Evolutionary conservation across 345 rosid genomes (phyloP), one percentile per base, ranked within the genome.

Genomic region (Gynandropsis gynandra): DNA sequence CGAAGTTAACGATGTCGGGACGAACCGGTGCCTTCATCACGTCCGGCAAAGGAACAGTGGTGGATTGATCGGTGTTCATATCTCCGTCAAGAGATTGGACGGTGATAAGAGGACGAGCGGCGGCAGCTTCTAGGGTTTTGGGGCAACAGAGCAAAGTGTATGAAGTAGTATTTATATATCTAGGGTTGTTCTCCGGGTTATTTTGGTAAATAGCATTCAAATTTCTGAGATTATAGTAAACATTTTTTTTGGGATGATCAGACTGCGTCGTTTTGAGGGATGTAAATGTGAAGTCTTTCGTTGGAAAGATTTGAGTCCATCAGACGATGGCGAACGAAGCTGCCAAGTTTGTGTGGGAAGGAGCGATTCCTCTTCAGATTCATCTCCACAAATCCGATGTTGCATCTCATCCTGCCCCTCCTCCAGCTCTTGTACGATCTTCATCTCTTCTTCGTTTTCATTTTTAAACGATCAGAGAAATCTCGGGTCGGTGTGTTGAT

Each of bases 331-430:
- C 38, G 54, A 77, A 74, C 76, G 89, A 87, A 54, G 92, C 87
- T 44, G 74, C 49, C 51, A 76, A 79, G 71, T 74, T 12, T 59
- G 77, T 90, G 9, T 87, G 98, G 98, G 76, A 80, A 68, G 98
- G 98, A 10, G 87, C 95, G 39, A 87, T 87, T 50, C 98, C 98
- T 6, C 64, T 90, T 35, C 92, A 84, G 71, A 77, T 90, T 57
- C 87, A 77, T 57, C 95, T 87, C 51, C 89, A 87, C 49, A 83
- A 84, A 42, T 80, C 95, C 16, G 96, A 90, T 57, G 87, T 87
- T 29, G 84, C 96, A 48, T 76, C 89, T 47, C 80, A 80, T 42
- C 95, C 95, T 41, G 79, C 95, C 17, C 96, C 95, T 29, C 80
- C 95, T 18, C 85, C 98, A 16, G 79, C 87, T 50, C 74, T 77